Evolutionary conservation across 805 yeast genomes (phyloP).

Genomic region (Pichia pseudocactophila): DNA sequence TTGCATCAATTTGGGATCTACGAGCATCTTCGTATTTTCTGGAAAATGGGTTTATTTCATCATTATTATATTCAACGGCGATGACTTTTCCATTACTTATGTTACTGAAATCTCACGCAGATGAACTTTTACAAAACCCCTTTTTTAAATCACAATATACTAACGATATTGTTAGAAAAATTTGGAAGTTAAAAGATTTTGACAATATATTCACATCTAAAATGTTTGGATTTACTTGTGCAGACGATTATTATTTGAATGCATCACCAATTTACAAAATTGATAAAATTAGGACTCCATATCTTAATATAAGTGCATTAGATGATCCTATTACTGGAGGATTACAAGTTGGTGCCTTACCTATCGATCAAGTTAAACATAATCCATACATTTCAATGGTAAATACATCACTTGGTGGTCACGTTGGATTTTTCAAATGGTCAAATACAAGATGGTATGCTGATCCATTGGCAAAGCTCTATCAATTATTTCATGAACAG

Average conservation of each 20-base stretch:
- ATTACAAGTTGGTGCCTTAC: slow-evolving; percentile 32
- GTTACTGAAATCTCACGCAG: slow-evolving; percentile 35
- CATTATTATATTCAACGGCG: slow-evolving; percentile 38
- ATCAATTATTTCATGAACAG: slow-evolving; percentile 16
- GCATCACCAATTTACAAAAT: slow-evolving; percentile 52
- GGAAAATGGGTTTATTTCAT: slow-evolving; percentile 34
- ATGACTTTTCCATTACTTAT: slow-evolving; percentile 40
- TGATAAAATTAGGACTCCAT: slow-evolving; percentile 49
- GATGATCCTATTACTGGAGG: slow-evolving; percentile 72
- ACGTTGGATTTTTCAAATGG: slow-evolving; percentile 65
- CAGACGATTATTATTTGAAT: slow-evolving; percentile 54
- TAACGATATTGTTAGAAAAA: slow-evolving; percentile 13
- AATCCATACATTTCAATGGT: slow-evolving; percentile 56
- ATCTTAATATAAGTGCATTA: slow-evolving; percentile 49
- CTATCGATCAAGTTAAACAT: slow-evolving; percentile 36
- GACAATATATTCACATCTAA: slow-evolving; percentile 60
- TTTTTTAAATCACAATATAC: slow-evolving; percentile 17
- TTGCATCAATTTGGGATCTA: slow-evolving; percentile 73
- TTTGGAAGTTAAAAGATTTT: slow-evolving; percentile 40
- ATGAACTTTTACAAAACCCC: slow-evolving; percentile 28
- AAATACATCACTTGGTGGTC: slow-evolving; percentile 68
- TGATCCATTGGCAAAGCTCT: slow-evolving; percentile 38
- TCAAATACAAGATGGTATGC: slow-evolving; percentile 61
- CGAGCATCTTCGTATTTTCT: slow-evolving; percentile 38
- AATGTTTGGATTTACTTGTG: slow-evolving; percentile 55